phyloP scores from a whole-genome alignment of 2,329 filamentous ascomycete species.

The Penicillium sp. region DNA sequence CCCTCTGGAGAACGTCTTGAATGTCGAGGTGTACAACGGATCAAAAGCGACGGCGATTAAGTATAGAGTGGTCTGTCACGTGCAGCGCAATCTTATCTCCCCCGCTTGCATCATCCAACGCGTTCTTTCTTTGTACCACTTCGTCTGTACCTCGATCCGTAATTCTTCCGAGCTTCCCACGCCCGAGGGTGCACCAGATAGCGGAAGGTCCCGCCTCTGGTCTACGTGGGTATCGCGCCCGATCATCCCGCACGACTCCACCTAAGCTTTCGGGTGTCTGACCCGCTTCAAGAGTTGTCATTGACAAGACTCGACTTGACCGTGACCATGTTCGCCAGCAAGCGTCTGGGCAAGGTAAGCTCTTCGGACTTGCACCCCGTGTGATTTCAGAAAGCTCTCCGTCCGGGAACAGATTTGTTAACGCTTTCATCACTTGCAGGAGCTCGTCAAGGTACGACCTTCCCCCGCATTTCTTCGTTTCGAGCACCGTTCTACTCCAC shows the following conservation, averaged over 20 bases:
- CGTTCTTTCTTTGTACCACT: conserved; percentile 1
- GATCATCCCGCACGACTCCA: conserved; percentile 6
- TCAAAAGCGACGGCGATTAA: not conserved
- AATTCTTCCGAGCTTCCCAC: not conserved
- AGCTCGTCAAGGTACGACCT: conserved; percentile 54
- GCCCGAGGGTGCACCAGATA: not conserved
- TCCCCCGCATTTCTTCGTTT: not conserved
- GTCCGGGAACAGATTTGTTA: not conserved
- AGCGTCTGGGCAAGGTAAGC: conserved; percentile 49
- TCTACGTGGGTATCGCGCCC: not conserved
- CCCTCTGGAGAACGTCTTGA: too few species aligned
- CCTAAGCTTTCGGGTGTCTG: conserved; percentile 3
- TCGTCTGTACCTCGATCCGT: not conserved
- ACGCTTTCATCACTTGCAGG: conserved; percentile 37
- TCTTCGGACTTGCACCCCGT: not conserved
- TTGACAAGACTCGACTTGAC: not conserved
- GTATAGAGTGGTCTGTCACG: not conserved
- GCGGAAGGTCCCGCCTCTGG: not conserved
- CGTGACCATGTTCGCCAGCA: conserved; percentile 49
- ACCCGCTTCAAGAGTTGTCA: not conserved
- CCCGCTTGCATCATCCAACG: conserved; percentile 6
- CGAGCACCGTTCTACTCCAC: not conserved
- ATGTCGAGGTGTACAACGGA: too few species aligned
- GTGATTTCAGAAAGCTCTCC: not conserved
- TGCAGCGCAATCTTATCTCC: conserved; percentile 11